Base-by-base conservation (phyloP, 306 rosid species). In the Astragalus glycyphyllos region DNA sequence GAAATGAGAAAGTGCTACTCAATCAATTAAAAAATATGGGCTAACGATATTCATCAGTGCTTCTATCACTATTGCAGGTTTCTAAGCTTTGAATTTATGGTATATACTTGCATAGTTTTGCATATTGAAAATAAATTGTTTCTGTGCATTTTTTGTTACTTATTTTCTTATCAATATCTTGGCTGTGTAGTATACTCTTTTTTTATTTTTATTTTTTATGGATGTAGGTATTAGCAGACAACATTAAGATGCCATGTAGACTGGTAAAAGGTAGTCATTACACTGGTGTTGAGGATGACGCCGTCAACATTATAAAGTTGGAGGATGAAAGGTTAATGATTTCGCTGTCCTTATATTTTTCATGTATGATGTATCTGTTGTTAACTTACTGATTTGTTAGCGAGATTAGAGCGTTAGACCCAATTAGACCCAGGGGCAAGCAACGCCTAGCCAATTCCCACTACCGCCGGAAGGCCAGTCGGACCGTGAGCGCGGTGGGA, bases 211-310 rank as follows among this genome's bases (percentile, higher is more conserved):
- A n/a, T 63, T 69, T 81, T 82, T 59, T 75, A 67, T 49, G 83
- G 66, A 49, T 86, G 81, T 83, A 94, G 99, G 96, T 91, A 65
- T 83, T 94, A 77, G 97, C 99, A 70, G 99, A 94, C 85, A 82
- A 75, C 45, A 87, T 94, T 84, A 89, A 85, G 81, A 91, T 94
- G 91, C 97, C 97, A 62, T 94, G 99, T 84, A 94, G 91, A 86
- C 91, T 94, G 68, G 92, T 91, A 48, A 94, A 94, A 82, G 99
- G 97, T 48, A 82, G 93, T 80, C 97, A 94, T 80, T 94, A 94
- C 83, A 94, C 99, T 45, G 99, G 99, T 73, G 92, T 89, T 44
- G 99, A 94, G 84, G 97, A 94, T 76, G 97, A 85, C 77, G 99
- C 96, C 75, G 84, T 94, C 76, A 91, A 94, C 83, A 84, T 91